These are phyloP conservation scores for Pichia sp. DNA, from an alignment of 1,139 yeast species.

Conservation along the genomic window DNA sequence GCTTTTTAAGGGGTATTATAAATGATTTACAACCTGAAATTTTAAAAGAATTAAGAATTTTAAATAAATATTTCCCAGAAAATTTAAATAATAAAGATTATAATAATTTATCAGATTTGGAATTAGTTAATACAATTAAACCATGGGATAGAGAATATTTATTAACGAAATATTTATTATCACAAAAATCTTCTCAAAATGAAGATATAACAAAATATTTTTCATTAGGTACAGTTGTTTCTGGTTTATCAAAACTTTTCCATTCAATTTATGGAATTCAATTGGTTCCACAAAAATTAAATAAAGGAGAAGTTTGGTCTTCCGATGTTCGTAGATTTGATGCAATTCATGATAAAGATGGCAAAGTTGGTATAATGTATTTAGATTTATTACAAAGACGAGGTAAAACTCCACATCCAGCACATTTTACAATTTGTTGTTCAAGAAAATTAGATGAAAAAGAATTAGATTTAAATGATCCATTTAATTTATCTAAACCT, in stretches of 20 bases:
- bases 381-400: slow-evolving; percentile 59
- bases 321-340: slow-evolving; percentile 78
- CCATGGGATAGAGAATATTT: slow-evolving; percentile 94
- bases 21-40: slow-evolving; percentile 49
- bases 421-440: slow-evolving; percentile 96
- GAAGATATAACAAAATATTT: slow-evolving; percentile 55
- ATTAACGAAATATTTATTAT: slow-evolving; percentile 30
- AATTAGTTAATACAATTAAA: slow-evolving; percentile 44
- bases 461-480: slow-evolving; percentile 29
- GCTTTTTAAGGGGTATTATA: slow-evolving; percentile 60
- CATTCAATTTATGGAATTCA: slow-evolving; percentile 67
- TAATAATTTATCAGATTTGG: slow-evolving; percentile 30
- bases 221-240: slow-evolving; percentile 80
- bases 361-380: slow-evolving; percentile 57
- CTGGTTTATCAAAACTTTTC: slow-evolving; percentile 74
- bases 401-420: slow-evolving; percentile 69
- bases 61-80: slow-evolving; percentile 22
- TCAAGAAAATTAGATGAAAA: slow-evolving; percentile 64
- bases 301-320: slow-evolving; percentile 84
- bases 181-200: slow-evolving; percentile 31
- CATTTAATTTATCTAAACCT: slow-evolving; percentile 25
- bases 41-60: slow-evolving; percentile 45
- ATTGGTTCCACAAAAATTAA: slow-evolving; percentile 48
- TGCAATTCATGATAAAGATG: slow-evolving; percentile 57
- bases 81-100: slow-evolving; percentile 13